Conservation (phyloP, 2,329 filamentous ascomycete genomes). For the Diaporthe eres region DNA sequence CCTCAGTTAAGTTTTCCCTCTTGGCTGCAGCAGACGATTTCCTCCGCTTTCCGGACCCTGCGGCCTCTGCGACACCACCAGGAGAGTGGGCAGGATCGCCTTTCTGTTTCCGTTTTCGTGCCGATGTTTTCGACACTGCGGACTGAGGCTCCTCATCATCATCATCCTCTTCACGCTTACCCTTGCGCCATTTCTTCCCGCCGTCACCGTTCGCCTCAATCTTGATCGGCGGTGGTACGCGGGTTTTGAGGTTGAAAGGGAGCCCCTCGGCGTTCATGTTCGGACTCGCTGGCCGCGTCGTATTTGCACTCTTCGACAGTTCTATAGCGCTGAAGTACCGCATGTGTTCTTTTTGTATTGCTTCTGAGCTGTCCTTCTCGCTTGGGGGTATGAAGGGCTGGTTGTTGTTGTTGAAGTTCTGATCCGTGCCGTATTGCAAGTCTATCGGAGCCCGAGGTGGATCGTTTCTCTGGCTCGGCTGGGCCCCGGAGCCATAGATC, state of each 20-base stretch:
- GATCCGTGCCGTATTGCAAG: constrained; percentile 78
- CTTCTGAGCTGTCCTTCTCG: constrained; percentile 70
- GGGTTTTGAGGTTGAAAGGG: constrained; percentile 45
- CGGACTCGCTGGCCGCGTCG: constrained; percentile 73
- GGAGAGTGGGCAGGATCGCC: constrained; percentile 54
- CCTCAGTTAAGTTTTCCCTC: constrained; percentile 82
- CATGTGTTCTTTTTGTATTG: constrained; percentile 68
- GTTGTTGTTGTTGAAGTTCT: constrained; percentile 67
- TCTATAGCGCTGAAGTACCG: constrained; percentile 71
- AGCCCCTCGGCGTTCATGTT: constrained; percentile 47
- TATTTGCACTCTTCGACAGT: constrained; percentile 69
- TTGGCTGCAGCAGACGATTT: constrained; percentile 65
- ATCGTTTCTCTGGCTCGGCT: constrained; percentile 53
- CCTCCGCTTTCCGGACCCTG: constrained; percentile 59
- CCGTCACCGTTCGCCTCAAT: constrained; percentile 55
- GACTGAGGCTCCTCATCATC: constrained; percentile 59
- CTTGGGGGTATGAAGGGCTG: constrained; percentile 72
- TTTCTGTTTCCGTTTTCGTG: constrained; percentile 64
- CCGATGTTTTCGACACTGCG: constrained; percentile 49
- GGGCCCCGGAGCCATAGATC: constrained; percentile 31
- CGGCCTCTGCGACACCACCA: constrained; percentile 52
- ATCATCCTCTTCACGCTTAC: constrained; percentile 59
- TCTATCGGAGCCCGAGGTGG: constrained; percentile 50
- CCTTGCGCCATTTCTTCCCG: constrained; percentile 68
- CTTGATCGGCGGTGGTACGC: constrained; percentile 47